Conservation (phyloP, 352 stramenopile genomes). For the Thraustochytrium sp. region DNA sequence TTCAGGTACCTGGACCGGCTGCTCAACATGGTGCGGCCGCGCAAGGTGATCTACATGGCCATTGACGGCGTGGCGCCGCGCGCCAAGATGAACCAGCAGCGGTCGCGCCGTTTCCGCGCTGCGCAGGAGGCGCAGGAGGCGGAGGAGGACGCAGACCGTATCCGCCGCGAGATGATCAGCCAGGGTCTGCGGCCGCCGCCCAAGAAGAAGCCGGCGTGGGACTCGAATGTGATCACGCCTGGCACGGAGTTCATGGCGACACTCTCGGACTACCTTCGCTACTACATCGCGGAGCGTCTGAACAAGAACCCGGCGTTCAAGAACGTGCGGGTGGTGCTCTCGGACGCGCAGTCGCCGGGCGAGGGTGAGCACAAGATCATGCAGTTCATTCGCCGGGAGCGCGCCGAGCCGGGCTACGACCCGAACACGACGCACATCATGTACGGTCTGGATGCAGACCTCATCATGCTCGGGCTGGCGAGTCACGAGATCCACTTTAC, state of each 20-base stretch:
- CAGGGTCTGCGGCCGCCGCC: conserved; percentile 65
- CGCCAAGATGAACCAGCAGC: conserved; percentile 99
- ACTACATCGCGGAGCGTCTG: conserved; percentile 60
- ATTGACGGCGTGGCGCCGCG: conserved; percentile 97
- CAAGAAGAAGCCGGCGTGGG: conserved; percentile 79
- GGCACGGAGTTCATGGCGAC: conserved; percentile 80
- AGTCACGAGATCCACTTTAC: conserved; percentile 98
- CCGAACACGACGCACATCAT: conserved; percentile 94
- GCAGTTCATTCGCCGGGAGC: conserved; percentile 88
- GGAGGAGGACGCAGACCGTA: conserved; percentile 54
- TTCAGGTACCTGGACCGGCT: conserved; percentile 93
- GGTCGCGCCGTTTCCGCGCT: conserved; percentile 87
- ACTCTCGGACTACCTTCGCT: conserved; percentile 54
- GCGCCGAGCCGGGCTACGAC: conserved; percentile 88
- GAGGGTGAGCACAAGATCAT: conserved; percentile 99
- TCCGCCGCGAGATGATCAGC: conserved; percentile 58
- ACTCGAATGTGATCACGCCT: conserved; percentile 99
- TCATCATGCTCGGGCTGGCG: conserved; percentile 98
- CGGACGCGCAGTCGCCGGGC: conserved; percentile 89
- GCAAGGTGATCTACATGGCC: conserved; percentile 92
- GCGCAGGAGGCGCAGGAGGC: conserved; percentile 89
- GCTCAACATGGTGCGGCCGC: conserved; percentile 83
- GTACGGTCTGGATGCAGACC: conserved; percentile 95
- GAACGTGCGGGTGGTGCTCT: conserved; percentile 91
- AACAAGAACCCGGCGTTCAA: conserved; percentile 87